Conservation (phyloP, 208 protist species). For the Zelonia costaricensis region DNA sequence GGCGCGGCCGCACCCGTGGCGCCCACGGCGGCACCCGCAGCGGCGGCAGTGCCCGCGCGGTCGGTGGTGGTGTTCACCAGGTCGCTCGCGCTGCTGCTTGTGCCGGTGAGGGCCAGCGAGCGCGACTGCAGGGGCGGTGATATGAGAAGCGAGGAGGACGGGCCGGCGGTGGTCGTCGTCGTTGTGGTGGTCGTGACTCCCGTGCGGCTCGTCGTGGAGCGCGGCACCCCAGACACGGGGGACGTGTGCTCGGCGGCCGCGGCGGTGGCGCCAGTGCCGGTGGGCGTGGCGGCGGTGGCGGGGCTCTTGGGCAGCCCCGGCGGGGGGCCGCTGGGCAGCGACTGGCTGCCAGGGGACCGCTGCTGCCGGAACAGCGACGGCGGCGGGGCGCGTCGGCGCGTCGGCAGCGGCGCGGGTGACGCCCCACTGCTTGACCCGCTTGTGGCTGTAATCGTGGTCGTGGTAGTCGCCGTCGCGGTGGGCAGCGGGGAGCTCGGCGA, state of each 20-base stretch:
- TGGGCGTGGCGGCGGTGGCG: too few relatives aligned
- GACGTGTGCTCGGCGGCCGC: neutral
- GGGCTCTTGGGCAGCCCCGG: too few relatives aligned
- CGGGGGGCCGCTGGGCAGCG: neutral
- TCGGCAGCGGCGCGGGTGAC: neutral
- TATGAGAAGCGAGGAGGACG: neutral
- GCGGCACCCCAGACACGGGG: conserved; percentile 1
- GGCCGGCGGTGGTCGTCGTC: neutral
- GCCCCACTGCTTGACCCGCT: too few relatives aligned
- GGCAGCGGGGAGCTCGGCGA: too few relatives aligned
- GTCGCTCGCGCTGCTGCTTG: neutral
- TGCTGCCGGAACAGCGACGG: conserved; percentile 10
- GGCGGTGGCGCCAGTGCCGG: neutral
- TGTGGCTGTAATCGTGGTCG: too few relatives aligned
- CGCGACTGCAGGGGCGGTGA: neutral
- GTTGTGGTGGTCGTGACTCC: neutral
- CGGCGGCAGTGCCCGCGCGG: neutral
- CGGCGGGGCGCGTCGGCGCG: conserved; percentile 9
- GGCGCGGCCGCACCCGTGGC: too few relatives aligned
- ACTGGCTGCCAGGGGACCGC: conserved; percentile 2
- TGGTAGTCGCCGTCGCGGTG: too few relatives aligned
- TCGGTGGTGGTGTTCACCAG: neutral
- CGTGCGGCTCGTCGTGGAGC: neutral
- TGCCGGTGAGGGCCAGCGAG: neutral
- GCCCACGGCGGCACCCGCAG: too few relatives aligned